Evolutionary conservation across 768 basidiomycete species (phyloP), one percentile per base, ranked within the genome.

Genomic region (Glaciozyma antarctica): DNA sequence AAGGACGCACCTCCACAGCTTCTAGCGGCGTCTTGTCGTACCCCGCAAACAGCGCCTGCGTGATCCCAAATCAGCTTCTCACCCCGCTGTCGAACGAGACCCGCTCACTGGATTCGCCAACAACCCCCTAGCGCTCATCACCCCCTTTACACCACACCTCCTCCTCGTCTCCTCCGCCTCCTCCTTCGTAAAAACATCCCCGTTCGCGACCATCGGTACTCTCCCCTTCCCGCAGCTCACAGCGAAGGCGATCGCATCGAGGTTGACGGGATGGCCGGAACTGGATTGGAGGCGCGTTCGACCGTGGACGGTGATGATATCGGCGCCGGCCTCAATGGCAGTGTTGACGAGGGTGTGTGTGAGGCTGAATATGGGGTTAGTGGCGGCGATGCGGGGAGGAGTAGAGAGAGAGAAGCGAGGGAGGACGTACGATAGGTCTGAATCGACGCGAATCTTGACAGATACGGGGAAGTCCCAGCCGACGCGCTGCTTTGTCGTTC

Each of bases 391-490:
- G n/a, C n/a, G 26, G 24, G 24, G 26, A 2, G n/a, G 2, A 5
- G 1, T 28, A n/a, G 45, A 22, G 28, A 28, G n/a, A 57, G 51
- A 2, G n/a, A 49, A 47, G 28, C 21, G 21, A 38, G 53, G 48
- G 4, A 52, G 17, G 34, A 70, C 76, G 55, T 66, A 77, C 77
- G 75, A 72, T 8, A 75, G 72, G 67, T 81, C 78, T 16, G 72
- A 66, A 72, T 81, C 81, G 5, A 81, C 75, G 13, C 81, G 71
- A 26, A 81, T 81, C 75, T 81, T 81, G 47, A 81, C 76, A 55
- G 75, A 76, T 38, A 81, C 77, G n/a, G 77, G 77, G 63, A 75
- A 80, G n/a, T 74, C 68, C 72, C 76, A 77, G 0, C 79, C 80
- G 41, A 80, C 70, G 7, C 80, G 71, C 53, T 74, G 77, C 43